Evolutionary conservation across 2,329 filamentous ascomycete genomes (phyloP), one percentile per base, ranked within the genome.

Genomic region (Clonostachys rhizophaga): DNA sequence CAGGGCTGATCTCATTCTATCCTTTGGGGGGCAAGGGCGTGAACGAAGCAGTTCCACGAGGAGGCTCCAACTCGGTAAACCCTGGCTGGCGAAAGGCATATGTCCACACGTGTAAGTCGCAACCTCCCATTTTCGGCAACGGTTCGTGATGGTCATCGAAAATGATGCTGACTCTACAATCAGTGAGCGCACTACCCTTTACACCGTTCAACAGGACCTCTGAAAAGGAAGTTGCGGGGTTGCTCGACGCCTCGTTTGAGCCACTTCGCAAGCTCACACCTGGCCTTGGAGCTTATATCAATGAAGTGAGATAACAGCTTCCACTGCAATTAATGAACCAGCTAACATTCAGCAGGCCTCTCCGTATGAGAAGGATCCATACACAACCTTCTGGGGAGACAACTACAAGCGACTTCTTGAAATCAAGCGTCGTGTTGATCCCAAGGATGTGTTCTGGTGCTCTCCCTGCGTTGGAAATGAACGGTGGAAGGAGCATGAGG

Each of bases 51-150:
- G 57, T 60, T 34, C 70, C 72, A 0, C 57, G 68, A 16, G 74
- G 74, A 0, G 72, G 72, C 0, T 60, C 68, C 40, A 72, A 74
- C 33, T 62, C 75, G 1, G 67, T 76, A 3, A 70, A 72, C 36
- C 76, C 76, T 0, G 73, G 74, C 0, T 83, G 76, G 76, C 65
- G 78, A 14, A 69, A 54, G 12, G 64, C 72, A 0, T 66, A 68
- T 16, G 57, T 70, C 4, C 72, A 74, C 44, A 52, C 62, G 0
- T 52, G 74, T 73, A 57, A 58, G 69, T 65, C 42, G 18, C 6
- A 10, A 34, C 14, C 14, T 33, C n/a, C 12, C 42, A 44, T 67
- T 0, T 59, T 69, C 6, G 64, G 72, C 47, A 36, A 53, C 9
- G 24, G 3, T 30, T 18, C 10, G 24, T 30, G 24, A 30, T 10